A percentile compares a stretch with the other conserved stretches of the same genome.
phyloP scores from a whole-genome alignment of 306 rosid genomes.

The Glycine tomentella region DNA sequence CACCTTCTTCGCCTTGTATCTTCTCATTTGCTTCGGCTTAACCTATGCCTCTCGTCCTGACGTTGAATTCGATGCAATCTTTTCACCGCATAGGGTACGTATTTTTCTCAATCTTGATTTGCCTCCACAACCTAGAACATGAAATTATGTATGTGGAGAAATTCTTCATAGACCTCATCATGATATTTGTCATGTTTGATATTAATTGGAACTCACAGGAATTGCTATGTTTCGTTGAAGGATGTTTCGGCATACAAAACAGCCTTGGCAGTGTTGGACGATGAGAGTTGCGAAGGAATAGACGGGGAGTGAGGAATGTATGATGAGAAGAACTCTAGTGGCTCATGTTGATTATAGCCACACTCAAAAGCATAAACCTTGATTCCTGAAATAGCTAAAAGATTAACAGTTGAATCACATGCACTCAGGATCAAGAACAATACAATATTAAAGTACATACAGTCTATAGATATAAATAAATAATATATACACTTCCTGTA shows the following conservation, averaged over 20 bases:
- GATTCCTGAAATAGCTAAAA: conserved; percentile 17
- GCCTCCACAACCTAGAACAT: neutral
- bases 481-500: no score
- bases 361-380: conserved; percentile 53
- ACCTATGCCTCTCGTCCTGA: conserved; percentile 48
- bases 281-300: conserved; percentile 54
- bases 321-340: conserved; percentile 47
- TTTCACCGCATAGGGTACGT: conserved; percentile 40
- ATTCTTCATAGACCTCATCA: no score
- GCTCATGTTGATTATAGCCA: conserved; percentile 68
- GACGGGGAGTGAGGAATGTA: conserved; percentile 57
- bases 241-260: no score
- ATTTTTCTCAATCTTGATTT: neutral
- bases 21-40: conserved; percentile 56
- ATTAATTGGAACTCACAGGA: no score
- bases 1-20: conserved; percentile 53
- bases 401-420: neutral
- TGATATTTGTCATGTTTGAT: no score
- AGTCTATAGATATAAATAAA: no score
- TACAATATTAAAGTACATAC: no score
- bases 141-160: no score
- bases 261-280: conserved; percentile 16
- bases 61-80: conserved; percentile 8
- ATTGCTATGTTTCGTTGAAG: no score
- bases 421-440: no score